These are phyloP conservation scores for Alloteropsis angusta DNA, from an alignment of 202 grass and related monocot species.

Conservation along the genomic window DNA sequence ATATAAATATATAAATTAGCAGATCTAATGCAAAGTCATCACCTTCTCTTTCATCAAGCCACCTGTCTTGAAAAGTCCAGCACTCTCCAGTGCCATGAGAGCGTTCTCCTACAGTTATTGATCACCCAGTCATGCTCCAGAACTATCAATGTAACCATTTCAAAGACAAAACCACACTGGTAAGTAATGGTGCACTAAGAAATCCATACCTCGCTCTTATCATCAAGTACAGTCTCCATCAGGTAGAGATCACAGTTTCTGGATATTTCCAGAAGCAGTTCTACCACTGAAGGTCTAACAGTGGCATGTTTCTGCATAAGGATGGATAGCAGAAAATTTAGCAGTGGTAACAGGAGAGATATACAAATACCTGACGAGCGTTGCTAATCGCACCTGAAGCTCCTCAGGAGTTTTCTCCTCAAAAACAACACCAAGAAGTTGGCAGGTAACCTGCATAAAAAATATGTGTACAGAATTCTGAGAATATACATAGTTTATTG, in stretches of 20 bases:
- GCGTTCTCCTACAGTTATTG: conserved; percentile 49
- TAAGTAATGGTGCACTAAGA: neutral
- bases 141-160: neutral
- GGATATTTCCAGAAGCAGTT: conserved; percentile 56
- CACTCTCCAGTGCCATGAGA: conserved; percentile 58
- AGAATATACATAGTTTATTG: neutral
- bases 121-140: conserved; percentile 11
- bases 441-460: conserved; percentile 60
- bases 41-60: conserved; percentile 94
- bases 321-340: conserved; percentile 14
- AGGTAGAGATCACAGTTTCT: conserved; percentile 80
- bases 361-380: neutral
- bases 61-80: conserved; percentile 59
- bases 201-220: conserved; percentile 68
- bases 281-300: conserved; percentile 55
- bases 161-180: neutral
- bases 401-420: conserved; percentile 77
- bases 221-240: conserved; percentile 88
- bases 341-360: neutral
- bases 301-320: conserved; percentile 64
- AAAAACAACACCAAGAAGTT: conserved; percentile 75
- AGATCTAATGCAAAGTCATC: neutral
- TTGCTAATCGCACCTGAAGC: conserved; percentile 55
- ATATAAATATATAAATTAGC: neutral
- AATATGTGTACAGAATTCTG: neutral